Conservation (phyloP, 1,139 yeast genomes). For the Zygosaccharomyces pseudobailii region DNA sequence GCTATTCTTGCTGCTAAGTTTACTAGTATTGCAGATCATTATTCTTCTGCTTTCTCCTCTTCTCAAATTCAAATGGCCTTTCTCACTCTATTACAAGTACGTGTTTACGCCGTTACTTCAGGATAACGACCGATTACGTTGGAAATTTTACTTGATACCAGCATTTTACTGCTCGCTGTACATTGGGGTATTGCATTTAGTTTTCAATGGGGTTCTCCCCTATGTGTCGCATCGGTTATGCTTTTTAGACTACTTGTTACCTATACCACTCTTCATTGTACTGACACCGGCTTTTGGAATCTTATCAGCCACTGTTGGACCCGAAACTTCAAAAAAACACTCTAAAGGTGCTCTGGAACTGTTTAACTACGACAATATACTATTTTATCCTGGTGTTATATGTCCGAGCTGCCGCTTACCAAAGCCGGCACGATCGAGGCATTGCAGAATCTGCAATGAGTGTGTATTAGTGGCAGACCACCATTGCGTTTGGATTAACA, state of each 20-base stretch:
- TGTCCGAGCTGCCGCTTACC: constrained; percentile 56
- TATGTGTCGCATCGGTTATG: constrained; percentile 12
- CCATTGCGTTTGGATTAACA: constrained; percentile 93
- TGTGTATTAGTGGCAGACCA: constrained; percentile 78
- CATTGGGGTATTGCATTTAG: constrained; percentile 20
- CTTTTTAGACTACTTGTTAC: constrained; percentile 16
- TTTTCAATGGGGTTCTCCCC: constrained; percentile 16
- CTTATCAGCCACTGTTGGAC: constrained; percentile 20
- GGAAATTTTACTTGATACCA: constrained; percentile 31
- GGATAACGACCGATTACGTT: constrained; percentile 22
- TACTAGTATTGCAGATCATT: constrained; percentile 17
- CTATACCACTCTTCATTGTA: constrained; percentile 22
- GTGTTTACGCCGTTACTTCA: constrained; percentile 26
- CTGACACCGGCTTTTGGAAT: constrained; percentile 19
- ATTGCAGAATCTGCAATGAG: constrained; percentile 66
- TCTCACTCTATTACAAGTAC: constrained; percentile 22
- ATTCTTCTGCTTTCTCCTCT: constrained; percentile 28
- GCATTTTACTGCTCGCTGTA: constrained; percentile 24
- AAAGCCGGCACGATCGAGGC: constrained; percentile 88
- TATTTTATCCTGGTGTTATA: constrained; percentile 43
- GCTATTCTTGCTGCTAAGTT: background rate
- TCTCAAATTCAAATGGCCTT: constrained; percentile 18
- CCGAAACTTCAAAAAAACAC: constrained; percentile 13
- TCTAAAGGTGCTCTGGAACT: constrained; percentile 14
- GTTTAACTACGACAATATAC: constrained; percentile 51